These are phyloP conservation scores for Phellinidium pouzarii DNA, from an alignment of 1,284 basidiomycete genomes.

Conservation along the genomic window DNA sequence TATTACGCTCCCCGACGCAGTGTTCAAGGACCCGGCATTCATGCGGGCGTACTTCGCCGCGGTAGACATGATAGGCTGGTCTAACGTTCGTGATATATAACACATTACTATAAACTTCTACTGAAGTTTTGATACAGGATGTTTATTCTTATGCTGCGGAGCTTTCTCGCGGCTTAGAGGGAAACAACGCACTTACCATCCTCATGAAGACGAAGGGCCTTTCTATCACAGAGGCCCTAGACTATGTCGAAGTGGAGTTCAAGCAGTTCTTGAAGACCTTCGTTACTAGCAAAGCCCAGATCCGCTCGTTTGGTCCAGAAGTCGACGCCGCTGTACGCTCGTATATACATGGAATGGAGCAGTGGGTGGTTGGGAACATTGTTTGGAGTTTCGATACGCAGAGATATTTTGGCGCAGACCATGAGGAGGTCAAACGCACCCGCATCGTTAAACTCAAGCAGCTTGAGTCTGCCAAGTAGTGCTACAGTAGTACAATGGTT, in stretches of 20 bases:
- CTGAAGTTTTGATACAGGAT: constrained; percentile 26
- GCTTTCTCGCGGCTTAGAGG: constrained; percentile 31
- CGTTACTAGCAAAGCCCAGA: constrained; percentile 23
- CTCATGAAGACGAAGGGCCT: constrained; percentile 32
- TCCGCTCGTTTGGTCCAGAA: constrained; percentile 29
- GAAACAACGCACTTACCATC: constrained; percentile 37
- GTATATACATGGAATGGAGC: constrained; percentile 31
- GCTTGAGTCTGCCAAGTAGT: neutral
- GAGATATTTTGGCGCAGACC: constrained; percentile 29
- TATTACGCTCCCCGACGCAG: constrained; percentile 34
- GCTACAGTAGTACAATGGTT: neutral
- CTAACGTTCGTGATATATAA: constrained; percentile 31
- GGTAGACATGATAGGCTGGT: constrained; percentile 38
- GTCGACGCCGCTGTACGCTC: constrained; percentile 28
- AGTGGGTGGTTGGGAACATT: constrained; percentile 34
- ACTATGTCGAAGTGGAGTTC: constrained; percentile 30
- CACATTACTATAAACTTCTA: neutral
- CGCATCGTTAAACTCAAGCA: constrained; percentile 19
- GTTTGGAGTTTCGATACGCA: constrained; percentile 37
- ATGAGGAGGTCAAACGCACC: constrained; percentile 20
- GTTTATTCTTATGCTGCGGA: constrained; percentile 40
- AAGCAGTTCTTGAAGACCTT: constrained; percentile 28
- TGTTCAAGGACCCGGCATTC: constrained; percentile 31
- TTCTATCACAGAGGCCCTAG: constrained; percentile 31
- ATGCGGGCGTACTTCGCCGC: constrained; percentile 31